These are phyloP conservation scores for Emergomyces africanus DNA, from an alignment of 2,329 filamentous ascomycete species.

Conservation along the genomic window DNA sequence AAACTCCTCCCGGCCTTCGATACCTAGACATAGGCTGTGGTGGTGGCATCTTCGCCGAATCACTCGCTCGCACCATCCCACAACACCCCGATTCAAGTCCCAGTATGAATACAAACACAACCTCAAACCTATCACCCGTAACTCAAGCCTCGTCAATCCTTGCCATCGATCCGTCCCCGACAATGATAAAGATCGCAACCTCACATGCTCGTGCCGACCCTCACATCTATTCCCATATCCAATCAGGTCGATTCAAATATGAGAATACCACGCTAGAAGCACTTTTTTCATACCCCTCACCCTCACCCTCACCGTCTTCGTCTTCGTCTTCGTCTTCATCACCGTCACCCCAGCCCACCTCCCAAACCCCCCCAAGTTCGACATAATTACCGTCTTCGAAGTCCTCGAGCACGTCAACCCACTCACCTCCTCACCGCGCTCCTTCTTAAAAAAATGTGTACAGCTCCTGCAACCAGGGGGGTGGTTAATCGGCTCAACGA, in stretches of 20 bases:
- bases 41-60: conserved; percentile 89
- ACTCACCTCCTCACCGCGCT: conserved; percentile 53
- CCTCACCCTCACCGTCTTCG: not conserved
- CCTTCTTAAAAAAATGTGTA: conserved; percentile 43
- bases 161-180: conserved; percentile 34
- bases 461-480: conserved; percentile 73
- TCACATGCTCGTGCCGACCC: conserved; percentile 67
- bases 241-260: conserved; percentile 52
- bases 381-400: conserved; percentile 82
- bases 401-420: conserved; percentile 82
- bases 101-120: conserved; percentile 1
- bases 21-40: conserved; percentile 94
- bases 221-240: conserved; percentile 39
- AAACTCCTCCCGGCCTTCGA: conserved; percentile 34
- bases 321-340: not conserved
- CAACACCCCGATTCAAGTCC: not conserved
- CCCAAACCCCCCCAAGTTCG: conserved; percentile 37
- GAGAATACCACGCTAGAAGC: conserved; percentile 65
- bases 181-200: conserved; percentile 50
- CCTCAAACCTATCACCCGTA: conserved; percentile 14
- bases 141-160: conserved; percentile 30
- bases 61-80: conserved; percentile 32
- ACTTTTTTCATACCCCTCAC: conserved; percentile 13
- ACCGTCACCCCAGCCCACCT: not conserved
- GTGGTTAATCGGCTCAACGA: conserved; percentile 87